Conservation (phyloP, 2,329 filamentous ascomycete genomes). For the Aspergillus fumigatus region DNA sequence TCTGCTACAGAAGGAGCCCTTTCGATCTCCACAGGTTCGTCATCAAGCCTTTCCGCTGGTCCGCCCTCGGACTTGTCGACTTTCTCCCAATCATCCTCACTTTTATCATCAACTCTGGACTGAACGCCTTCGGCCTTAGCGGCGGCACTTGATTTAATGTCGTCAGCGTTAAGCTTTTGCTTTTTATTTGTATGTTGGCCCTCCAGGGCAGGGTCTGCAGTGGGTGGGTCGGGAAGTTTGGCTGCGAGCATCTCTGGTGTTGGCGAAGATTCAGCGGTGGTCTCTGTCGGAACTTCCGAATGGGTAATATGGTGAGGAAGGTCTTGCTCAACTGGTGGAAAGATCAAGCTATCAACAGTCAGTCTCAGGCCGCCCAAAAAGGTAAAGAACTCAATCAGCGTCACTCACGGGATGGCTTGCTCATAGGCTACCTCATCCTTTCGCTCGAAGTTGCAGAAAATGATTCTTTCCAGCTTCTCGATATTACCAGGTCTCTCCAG, state of each 20-base stretch:
- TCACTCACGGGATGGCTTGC: constrained; percentile 65
- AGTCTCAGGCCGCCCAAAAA: neutral
- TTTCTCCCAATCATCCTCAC: constrained; percentile 39
- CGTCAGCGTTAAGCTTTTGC: constrained; percentile 34
- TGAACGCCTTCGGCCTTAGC: constrained; percentile 2
- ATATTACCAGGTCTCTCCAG: constrained; percentile 40
- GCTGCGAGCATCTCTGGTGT: constrained; percentile 33
- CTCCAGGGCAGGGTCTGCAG: constrained; percentile 41
- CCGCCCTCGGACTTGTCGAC: constrained; percentile 27
- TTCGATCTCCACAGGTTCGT: constrained; percentile 31
- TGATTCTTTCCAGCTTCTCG: constrained; percentile 60
- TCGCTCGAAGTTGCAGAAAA: constrained; percentile 78
- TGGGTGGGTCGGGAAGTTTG: constrained; percentile 47
- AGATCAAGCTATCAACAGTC: constrained; percentile 39
- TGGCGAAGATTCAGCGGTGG: constrained; percentile 24
- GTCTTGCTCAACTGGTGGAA: constrained; percentile 44
- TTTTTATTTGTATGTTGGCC: constrained; percentile 46
- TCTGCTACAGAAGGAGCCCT: constrained; percentile 26
- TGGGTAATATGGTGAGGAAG: constrained; percentile 12
- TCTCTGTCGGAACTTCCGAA: constrained; percentile 8
- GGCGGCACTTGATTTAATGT: constrained; percentile 2
- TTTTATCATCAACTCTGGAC: constrained; percentile 22
- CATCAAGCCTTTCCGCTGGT: constrained; percentile 24
- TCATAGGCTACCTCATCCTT: constrained; percentile 76
- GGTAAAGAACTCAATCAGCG: neutral